These are phyloP conservation scores for Solanum pinnatisectum DNA, from an alignment of 257 asterid species.

Conservation along the genomic window DNA sequence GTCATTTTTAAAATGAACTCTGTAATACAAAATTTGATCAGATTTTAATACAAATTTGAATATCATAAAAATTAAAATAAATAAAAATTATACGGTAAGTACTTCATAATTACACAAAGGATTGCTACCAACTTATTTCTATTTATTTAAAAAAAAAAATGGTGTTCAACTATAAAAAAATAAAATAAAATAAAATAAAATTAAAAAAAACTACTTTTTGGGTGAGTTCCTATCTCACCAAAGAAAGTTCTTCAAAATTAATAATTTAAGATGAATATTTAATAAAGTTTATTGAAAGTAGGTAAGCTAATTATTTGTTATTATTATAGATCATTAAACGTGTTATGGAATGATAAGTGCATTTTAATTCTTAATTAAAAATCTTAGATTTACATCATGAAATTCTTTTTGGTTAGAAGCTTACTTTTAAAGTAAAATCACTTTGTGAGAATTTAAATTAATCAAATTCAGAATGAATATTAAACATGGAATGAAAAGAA, in stretches of 20 bases:
- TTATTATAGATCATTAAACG: neutral
- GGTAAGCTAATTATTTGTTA: neutral
- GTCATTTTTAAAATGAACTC: fast-evolving
- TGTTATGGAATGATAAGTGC: neutral
- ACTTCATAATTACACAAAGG: neutral
- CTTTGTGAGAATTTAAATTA: neutral
- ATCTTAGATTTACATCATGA: neutral
- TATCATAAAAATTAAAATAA: neutral
- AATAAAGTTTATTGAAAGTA: neutral
- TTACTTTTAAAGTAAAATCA: neutral
- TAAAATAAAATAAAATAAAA: no score
- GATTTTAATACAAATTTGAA: neutral
- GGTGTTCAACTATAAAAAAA: neutral
- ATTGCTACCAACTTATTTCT: neutral
- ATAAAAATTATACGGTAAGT: neutral
- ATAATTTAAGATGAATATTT: neutral
- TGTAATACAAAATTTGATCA: neutral
- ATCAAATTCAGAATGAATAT: neutral
- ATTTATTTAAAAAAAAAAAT: neutral
- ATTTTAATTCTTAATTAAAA: neutral
- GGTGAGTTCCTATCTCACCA: neutral
- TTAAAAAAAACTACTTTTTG: neutral
- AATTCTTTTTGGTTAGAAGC: neutral
- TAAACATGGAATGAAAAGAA: neutral
- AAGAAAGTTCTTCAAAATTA: neutral